Base-by-base conservation (phyloP, 2,329 filamentous ascomycete species). In the Cladophialophora bantiana region DNA sequence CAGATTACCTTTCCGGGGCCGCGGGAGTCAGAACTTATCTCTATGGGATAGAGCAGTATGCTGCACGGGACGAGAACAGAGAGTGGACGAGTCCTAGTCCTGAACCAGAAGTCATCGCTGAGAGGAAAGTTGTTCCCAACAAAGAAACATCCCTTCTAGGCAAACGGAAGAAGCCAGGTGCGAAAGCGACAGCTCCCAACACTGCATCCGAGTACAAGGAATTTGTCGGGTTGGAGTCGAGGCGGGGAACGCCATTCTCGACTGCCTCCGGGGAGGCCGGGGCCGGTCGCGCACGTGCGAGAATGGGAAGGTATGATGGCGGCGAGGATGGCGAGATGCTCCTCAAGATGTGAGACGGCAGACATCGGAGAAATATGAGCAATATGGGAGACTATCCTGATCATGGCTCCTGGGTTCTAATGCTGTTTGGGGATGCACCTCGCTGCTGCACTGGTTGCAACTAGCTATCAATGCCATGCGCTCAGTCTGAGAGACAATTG, bases 241-340 rank as follows among this genome's bases (percentile, higher is more conserved):
- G 31, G 13, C 34, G 12, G 32, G 48, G 40, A n/a, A 15, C 31
- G 6, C 59, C 1, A 38, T 10, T 48, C n/a, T 61, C 59, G 34
- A 18, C 20, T 12, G 5, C 45, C 5, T 7, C 12, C 7, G 12
- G 42, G 7, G 42, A 48, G 6, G 12, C 10, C 9, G n/a, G 42
- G 10, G n/a, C n/a, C 18, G 10, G 18, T 31, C 45, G 45, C 3
- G n/a, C 10, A 12, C 26, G 7, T 10, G 20, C 15, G 32, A 60
- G 42, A 10, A 18, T 3, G 13, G 15, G n/a, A 32, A 32, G 34
- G 9, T 32, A 26, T 53, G 20, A 9, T 10, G 59, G 18, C n/a
- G 59, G 18, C n/a, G 59, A 61, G 15, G 48, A 61, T 40, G 10
- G n/a, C 7, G 59, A 40, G 52, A 53, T 61, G 45, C 18, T 54